Evolutionary conservation across 805 yeast genomes (phyloP), one percentile per base, ranked within the genome.

Genomic region (Candida xiaguanensis): DNA sequence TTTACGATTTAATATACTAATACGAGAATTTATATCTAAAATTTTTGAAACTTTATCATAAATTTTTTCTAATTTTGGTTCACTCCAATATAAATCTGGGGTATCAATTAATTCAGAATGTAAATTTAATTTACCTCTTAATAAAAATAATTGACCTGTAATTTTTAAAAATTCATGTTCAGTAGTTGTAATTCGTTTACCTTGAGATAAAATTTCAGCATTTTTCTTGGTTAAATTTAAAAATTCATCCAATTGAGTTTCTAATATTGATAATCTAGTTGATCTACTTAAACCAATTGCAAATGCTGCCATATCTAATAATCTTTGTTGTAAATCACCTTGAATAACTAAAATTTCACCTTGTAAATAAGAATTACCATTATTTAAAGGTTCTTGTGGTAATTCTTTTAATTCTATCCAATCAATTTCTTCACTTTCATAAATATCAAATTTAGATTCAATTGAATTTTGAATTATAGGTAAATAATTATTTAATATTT

Each of bases 31-130:
- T 22, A 90, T 79, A 51, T 90, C 97, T 40, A 90, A 65, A 16
- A 76, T 77, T 34, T 74, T 74, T 0, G 95, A 83, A 6, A 87
- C 79, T 14, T 77, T 72, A 35, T 80, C 75, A 58, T 87, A 90
- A 8, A 88, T 78, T 39, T 72, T 72, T 54, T 90, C 97, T 39
- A 90, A 65, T 24, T 79, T 78, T 1, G 96, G 95, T 54, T 89
- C 96, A 33, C 87, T 76, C 97, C 97, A 90, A 59, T 89, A 90
- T 31, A 88, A 62, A 57, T 90, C 97, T 0, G 97, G 97, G 0
- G 95, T 87, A 50, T 89, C 96, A 22, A 87, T 86, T 43, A 90
- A 70, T 52, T 89, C 96, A 8, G 91, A 84, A 58, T 90, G 88
- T 23, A 90, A 63, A 50, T 90, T 90, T 48, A 90, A 70, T 48